Conservation (phyloP, 331 rosid species). For the Cydonia oblonga region DNA sequence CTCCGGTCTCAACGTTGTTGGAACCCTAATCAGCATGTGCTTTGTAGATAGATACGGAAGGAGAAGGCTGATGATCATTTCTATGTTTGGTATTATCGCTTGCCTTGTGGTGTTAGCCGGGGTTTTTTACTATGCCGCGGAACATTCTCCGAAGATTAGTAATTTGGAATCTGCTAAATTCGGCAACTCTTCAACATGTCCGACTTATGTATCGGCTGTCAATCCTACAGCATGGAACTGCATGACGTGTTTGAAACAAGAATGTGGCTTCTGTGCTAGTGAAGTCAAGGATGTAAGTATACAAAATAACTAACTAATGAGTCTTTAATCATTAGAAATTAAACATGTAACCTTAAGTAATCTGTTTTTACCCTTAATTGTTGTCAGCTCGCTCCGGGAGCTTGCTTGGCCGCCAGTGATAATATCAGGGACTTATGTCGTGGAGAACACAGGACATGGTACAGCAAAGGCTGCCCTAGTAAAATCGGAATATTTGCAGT, state of each 20-base stretch:
- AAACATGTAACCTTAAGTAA: not conserved
- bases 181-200: conserved; percentile 43
- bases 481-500: conserved; percentile 57
- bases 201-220: conserved; percentile 28
- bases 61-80: conserved; percentile 52
- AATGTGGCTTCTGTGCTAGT: conserved; percentile 48
- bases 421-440: conserved; percentile 21
- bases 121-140: conserved; percentile 40
- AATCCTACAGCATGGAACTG: conserved; percentile 53
- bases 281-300: conserved; percentile 28
- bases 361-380: not conserved
- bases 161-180: conserved; percentile 35
- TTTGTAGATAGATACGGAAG: conserved; percentile 61
- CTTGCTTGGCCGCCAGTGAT: conserved; percentile 41
- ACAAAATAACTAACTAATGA: not conserved
- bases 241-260: conserved; percentile 41
- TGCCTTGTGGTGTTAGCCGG: conserved; percentile 40
- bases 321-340: not conserved
- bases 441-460: conserved; percentile 34
- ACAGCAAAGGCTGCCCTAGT: conserved; percentile 66
- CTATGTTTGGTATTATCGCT: conserved; percentile 43
- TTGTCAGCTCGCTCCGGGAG: conserved; percentile 48
- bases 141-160: conserved; percentile 37
- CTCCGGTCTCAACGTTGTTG: conserved; percentile 59
- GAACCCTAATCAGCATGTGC: conserved; percentile 50